Evolutionary conservation across 257 asterid species (phyloP), one percentile per base, ranked within the genome.

Genomic region (Paraleonurus japonicus): DNA sequence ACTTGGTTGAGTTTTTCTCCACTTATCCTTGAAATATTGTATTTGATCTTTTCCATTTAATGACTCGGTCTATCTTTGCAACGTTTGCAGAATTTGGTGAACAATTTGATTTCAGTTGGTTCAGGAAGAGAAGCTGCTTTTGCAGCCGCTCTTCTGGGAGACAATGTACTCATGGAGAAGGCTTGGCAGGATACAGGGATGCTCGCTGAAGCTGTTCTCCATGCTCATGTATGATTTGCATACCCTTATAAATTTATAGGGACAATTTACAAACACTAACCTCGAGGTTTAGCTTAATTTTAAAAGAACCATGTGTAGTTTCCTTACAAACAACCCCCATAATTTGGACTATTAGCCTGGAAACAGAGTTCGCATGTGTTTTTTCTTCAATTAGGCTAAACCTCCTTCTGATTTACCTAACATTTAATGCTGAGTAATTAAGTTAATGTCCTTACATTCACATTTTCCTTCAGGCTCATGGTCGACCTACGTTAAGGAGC

Each of bases 201-300:
- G 99, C 96, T 95, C 60, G 98, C 99, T n/a, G 99, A 95, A 82
- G 96, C 99, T 45, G 99, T 95, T 55, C 95, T 92, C 57, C 98
- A 95, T 73, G 88, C 99, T 82, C 98, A 89, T 19, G 98, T 95
- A 89, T 23, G 74, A 33, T 61, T 61, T 37, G 7, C 7, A 54
- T 35, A 7, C 17, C 72, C 53, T 43, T 51, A n/a, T 69, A 55
- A 67, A 71, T 33, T 50, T 19, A 50, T 50, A 16, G 3, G 57
- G 57, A 16, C 7, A 16, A 47, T 16, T n/a, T 47, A 48, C 57
- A 48, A 48, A 5, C 20, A 16, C 8, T 48, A 48, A n/a, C 55
- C 55, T 48, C 2, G 55, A 48, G 50, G 50, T 43, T 43, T 43
- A 43, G 50, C 17, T 43, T 43, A 13, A 13, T n/a, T 45, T 3